Conservation (phyloP, 225 moss, liverwort and hornwort species). For the Physcomitrellopsis africana region DNA sequence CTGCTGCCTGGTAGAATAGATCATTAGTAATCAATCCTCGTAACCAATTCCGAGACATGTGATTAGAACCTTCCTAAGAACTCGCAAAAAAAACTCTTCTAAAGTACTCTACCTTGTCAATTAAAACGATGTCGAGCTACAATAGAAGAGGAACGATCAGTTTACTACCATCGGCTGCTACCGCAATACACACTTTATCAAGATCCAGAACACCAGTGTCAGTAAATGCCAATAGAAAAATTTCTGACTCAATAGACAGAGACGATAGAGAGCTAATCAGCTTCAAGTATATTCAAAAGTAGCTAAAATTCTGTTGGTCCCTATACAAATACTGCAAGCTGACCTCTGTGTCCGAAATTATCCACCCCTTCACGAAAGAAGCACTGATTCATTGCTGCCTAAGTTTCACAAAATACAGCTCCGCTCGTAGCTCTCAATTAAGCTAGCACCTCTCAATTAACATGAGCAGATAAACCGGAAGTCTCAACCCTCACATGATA, state of each 20-base stretch:
- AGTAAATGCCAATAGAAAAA: neutral
- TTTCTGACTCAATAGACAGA: neutral
- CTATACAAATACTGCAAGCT: slow-evolving; percentile 11
- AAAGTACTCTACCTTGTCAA: neutral
- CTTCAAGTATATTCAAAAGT: slow-evolving; percentile 13
- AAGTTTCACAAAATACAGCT: slow-evolving; percentile 7
- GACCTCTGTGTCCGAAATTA: neutral
- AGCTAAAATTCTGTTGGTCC: slow-evolving; percentile 13
- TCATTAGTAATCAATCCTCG: neutral
- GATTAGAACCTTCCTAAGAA: neutral
- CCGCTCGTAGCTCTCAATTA: neutral
- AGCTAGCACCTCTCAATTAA: neutral
- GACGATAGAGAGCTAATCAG: slow-evolving; percentile 7
- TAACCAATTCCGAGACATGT: neutral
- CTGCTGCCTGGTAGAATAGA: too few species aligned
- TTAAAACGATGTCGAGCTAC: neutral
- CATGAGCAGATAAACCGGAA: neutral
- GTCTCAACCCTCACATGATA: neutral
- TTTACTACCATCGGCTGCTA: neutral
- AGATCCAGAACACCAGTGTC: neutral
- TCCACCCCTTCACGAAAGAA: neutral
- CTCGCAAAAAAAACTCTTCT: neutral
- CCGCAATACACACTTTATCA: neutral
- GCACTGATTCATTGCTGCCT: neutral
- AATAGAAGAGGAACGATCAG: neutral